Conservation (phyloP, 1,139 yeast species). For the Kodamaea sp. region DNA sequence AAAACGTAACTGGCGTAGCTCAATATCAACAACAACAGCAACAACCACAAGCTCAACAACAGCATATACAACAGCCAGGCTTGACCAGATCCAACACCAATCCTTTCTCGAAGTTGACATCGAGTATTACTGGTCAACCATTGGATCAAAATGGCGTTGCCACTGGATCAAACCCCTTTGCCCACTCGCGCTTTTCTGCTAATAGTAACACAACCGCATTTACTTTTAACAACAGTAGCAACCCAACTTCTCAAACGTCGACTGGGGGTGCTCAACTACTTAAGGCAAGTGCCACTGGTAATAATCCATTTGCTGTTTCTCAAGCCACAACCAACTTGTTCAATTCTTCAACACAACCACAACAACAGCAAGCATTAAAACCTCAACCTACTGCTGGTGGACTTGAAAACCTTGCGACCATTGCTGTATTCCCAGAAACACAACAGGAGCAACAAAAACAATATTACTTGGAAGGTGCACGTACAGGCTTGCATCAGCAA, state of each 20-base stretch:
- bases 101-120: conserved; percentile 36
- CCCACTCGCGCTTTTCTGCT: conserved; percentile 35
- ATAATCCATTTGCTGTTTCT: conserved; percentile 45
- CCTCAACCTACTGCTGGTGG: conserved; percentile 68
- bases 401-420: conserved; percentile 55
- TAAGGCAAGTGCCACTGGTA: conserved; percentile 34
- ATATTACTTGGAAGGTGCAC: conserved; percentile 36
- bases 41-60: conserved; percentile 5
- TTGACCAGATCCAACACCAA: conserved; percentile 35
- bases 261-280: conserved; percentile 14
- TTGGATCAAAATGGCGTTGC: conserved; percentile 15
- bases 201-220: conserved; percentile 37
- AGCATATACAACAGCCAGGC: conserved; percentile 12
- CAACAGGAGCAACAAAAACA: conserved; percentile 41
- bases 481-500: conserved; percentile 17
- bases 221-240: conserved; percentile 22
- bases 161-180: conserved; percentile 49
- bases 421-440: conserved; percentile 65
- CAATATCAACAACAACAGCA: conserved; percentile 12
- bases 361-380: conserved; percentile 27
- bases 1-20: no score
- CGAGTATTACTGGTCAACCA: conserved; percentile 19
- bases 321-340: conserved; percentile 36
- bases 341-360: conserved; percentile 17
- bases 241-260: conserved; percentile 12